phyloP scores from a whole-genome alignment of 1,139 yeast species.

The Candida glucosophila region DNA sequence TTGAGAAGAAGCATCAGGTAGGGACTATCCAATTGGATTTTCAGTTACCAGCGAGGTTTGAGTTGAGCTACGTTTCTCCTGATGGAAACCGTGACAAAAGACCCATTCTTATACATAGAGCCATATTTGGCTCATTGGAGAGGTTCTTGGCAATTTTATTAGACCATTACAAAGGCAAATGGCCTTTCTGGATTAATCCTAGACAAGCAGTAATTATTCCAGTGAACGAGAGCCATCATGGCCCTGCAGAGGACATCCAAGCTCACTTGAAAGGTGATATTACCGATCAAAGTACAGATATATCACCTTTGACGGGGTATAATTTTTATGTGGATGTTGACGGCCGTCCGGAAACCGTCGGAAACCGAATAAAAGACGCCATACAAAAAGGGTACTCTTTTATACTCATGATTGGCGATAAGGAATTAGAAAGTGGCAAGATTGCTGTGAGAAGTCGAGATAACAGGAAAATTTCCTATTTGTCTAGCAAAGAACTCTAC shows the following conservation, averaged over 20 bases:
- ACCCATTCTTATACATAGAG: conserved; percentile 93
- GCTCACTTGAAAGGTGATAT: conserved; percentile 43
- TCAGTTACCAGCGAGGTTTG: conserved; percentile 83
- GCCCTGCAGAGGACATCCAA: conserved; percentile 45
- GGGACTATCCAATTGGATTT: conserved; percentile 95
- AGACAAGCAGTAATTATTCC: conserved; percentile 86
- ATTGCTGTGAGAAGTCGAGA: conserved; percentile 61
- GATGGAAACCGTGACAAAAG: conserved; percentile 42
- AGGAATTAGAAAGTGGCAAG: conserved; percentile 55
- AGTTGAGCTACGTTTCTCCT: conserved; percentile 53
- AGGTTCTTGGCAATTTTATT: conserved; percentile 84
- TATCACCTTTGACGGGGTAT: conserved; percentile 49
- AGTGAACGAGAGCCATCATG: conserved; percentile 50
- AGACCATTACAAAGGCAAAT: conserved; percentile 86
- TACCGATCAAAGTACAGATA: conserved; percentile 14
- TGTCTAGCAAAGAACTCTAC: conserved; percentile 41
- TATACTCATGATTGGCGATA: conserved; percentile 79
- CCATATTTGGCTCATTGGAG: conserved; percentile 90
- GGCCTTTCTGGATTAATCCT: conserved; percentile 99
- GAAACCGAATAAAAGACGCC: conserved; percentile 74
- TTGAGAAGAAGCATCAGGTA: conserved; percentile 80
- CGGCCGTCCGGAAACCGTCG: conserved; percentile 66
- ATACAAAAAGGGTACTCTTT: conserved; percentile 69
- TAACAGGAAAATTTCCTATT: conserved; percentile 36
- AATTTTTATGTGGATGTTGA: conserved; percentile 74